These are phyloP conservation scores for Trichothecium roseum DNA, from an alignment of 2,329 filamentous ascomycete genomes.

Conservation along the genomic window DNA sequence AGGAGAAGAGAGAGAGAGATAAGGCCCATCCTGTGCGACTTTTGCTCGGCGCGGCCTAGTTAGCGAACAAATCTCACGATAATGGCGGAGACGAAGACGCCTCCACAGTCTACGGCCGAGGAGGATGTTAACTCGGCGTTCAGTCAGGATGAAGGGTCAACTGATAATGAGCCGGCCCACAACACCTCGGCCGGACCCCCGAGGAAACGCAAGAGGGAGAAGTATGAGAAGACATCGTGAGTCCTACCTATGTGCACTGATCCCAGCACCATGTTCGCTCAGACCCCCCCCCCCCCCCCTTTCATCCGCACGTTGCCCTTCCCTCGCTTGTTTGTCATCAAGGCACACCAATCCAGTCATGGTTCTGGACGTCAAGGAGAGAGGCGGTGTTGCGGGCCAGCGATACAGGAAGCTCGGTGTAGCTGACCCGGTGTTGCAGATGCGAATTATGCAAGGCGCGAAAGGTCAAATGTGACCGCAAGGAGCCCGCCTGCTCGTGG, in stretches of 20 bases:
- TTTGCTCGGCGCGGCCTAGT: too few relatives aligned
- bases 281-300: too few relatives aligned
- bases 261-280: too few relatives aligned
- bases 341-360: background rate
- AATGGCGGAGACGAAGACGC: slow-evolving; percentile 14
- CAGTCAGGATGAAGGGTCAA: slow-evolving; percentile 19
- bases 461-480: slow-evolving; percentile 39
- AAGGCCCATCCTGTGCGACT: too few relatives aligned
- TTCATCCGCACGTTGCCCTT: slow-evolving; percentile 2
- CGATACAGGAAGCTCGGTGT: too few relatives aligned
- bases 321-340: background rate
- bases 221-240: slow-evolving; percentile 32
- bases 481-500: slow-evolving; percentile 57
- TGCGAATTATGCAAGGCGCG: slow-evolving; percentile 34
- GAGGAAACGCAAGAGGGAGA: slow-evolving; percentile 28
- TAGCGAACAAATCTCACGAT: too few relatives aligned
- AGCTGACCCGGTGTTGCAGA: slow-evolving; percentile 12
- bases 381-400: too few relatives aligned
- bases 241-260: too few relatives aligned
- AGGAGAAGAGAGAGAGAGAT: too few relatives aligned
- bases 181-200: slow-evolving; percentile 13
- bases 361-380: too few relatives aligned
- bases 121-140: slow-evolving; percentile 24
- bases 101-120: slow-evolving; percentile 19
- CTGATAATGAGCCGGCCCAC: slow-evolving; percentile 21